Percentiles rank a stretch among this genome's conserved stretches.
phyloP scores from a whole-genome alignment of 208 protist genomes.

The Leishmania tropica region DNA sequence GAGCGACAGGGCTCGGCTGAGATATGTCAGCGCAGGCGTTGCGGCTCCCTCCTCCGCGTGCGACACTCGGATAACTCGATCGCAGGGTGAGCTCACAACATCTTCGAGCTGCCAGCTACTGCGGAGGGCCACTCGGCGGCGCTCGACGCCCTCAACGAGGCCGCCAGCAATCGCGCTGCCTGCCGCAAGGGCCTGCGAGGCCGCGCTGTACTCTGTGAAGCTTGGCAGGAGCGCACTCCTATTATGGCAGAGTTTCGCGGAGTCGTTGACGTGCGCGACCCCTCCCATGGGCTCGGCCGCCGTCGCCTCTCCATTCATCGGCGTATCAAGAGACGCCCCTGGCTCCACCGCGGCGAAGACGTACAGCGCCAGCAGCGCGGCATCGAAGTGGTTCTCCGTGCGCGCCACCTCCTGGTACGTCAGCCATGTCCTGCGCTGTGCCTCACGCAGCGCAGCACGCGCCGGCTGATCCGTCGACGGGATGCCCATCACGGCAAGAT shows the following conservation, averaged over 20 bases:
- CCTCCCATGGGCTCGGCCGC: not conserved
- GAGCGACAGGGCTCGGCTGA: constrained; percentile 1
- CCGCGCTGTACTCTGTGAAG: constrained; percentile 13
- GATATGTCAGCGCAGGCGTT: constrained; percentile 1
- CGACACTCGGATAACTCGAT: not conserved
- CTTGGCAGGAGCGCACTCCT: constrained; percentile 15
- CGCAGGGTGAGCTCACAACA: not conserved
- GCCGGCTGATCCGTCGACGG: constrained; percentile 40
- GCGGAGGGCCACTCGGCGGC: not conserved
- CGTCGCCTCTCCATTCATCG: not conserved
- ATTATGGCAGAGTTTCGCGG: not conserved
- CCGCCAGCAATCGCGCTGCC: not conserved
- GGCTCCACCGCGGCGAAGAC: constrained; percentile 24
- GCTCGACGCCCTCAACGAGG: not conserved
- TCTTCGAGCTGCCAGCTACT: not conserved
- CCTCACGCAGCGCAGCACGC: constrained; percentile 22
- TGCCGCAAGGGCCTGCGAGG: not conserved
- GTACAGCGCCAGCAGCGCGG: constrained; percentile 36
- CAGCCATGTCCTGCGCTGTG: constrained; percentile 54
- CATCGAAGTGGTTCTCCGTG: constrained; percentile 35
- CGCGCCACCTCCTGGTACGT: constrained; percentile 39
- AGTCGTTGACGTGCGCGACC: not conserved
- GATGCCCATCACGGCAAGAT: constrained; percentile 47
- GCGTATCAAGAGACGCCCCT: not conserved
- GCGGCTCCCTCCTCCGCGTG: not conserved